Base-by-base conservation (phyloP, 106 monocot species). In the Dioscorea alata region DNA sequence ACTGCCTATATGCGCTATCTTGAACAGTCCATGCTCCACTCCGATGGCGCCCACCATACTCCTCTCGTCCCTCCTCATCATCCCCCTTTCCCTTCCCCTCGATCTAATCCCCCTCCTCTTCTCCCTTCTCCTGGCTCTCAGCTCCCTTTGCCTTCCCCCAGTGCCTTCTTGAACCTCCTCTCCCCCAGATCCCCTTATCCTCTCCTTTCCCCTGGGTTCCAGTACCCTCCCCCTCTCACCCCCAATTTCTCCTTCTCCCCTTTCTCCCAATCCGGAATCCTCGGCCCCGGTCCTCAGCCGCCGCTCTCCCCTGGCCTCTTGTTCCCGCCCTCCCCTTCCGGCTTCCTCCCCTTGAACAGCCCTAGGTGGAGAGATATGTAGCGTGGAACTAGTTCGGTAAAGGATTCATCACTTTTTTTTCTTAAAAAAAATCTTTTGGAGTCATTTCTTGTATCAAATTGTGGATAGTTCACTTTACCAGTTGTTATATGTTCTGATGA, bases 171-270 rank as follows among this genome's bases (percentile, higher is more conserved):
- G 66, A 86, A 88, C 59, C 59, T 88, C 9, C 23, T 83, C 42
- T 91, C 91, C n/a, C 91, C 91, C 7, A 67, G 71, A 48, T 93
- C 88, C 13, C 93, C 93, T 1, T 88, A 82, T 66, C 83, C 88
- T 14, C 61, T 86, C 52, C 79, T 84, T 3, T 93, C 93, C 0
- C 93, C 93, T 16, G 77, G 89, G 50, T 93, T 86, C 60, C 81
- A 93, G 63, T 80, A 83, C 34, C 77, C 86, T 0, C 76, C 80
- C 34, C 88, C 88, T 17, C 28, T 88, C 60, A 75, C 76, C 0
- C 92, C 85, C 9, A 88, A 75, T 58, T 91, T 91, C 72, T 57
- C 72, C 13, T 76, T 83, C 63, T 85, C 88, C 5, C 83, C 83
- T 17, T 15, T 78, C 59, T 35, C 77, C 56, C 75, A 69, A 34